phyloP scores from a whole-genome alignment of 2,329 filamentous ascomycete species.

The Aspergillus fructus region DNA sequence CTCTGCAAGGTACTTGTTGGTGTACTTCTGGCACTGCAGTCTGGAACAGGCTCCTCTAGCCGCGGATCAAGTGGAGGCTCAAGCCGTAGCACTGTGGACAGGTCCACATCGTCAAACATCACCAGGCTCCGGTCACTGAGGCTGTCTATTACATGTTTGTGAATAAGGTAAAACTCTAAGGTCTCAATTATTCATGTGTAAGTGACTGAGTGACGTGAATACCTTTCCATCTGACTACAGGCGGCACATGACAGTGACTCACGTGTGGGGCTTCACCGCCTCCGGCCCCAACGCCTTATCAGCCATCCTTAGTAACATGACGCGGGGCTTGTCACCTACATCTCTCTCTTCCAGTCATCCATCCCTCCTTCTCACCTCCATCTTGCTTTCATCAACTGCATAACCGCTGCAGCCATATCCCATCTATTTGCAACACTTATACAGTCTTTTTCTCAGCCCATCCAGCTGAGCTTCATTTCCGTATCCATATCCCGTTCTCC shows the following conservation, averaged over 20 bases:
- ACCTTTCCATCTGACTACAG: constrained; percentile 4
- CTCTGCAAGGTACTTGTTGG: not conserved
- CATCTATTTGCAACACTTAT: constrained; percentile 16
- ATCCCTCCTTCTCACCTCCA: constrained; percentile 27
- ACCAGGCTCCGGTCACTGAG: constrained; percentile 8
- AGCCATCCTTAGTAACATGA: constrained; percentile 20
- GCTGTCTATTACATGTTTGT: constrained; percentile 7
- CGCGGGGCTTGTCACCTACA: constrained; percentile 28
- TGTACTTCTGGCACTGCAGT: not conserved
- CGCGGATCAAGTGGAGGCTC: constrained; percentile 21
- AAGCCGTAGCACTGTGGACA: constrained; percentile 3
- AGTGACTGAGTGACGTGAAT: not conserved
- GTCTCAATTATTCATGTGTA: not conserved
- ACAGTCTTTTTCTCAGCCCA: constrained; percentile 9
- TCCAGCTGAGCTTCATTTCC: constrained; percentile 13
- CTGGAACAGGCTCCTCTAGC: constrained; percentile 13
- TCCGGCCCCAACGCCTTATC: constrained; percentile 23
- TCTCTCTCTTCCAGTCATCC: constrained; percentile 18
- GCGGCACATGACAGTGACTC: constrained; percentile 18
- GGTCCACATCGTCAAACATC: constrained; percentile 8
- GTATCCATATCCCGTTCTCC: constrained; percentile 4
- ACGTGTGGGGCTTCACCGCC: constrained; percentile 29
- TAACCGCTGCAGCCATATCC: constrained; percentile 15
- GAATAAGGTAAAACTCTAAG: constrained; percentile 1
- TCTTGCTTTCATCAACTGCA: constrained; percentile 26